Percentiles rank a stretch among this genome's conserved stretches.
phyloP scores from a whole-genome alignment of 768 basidiomycete species.

The Pleurotus citrinopileatus region DNA sequence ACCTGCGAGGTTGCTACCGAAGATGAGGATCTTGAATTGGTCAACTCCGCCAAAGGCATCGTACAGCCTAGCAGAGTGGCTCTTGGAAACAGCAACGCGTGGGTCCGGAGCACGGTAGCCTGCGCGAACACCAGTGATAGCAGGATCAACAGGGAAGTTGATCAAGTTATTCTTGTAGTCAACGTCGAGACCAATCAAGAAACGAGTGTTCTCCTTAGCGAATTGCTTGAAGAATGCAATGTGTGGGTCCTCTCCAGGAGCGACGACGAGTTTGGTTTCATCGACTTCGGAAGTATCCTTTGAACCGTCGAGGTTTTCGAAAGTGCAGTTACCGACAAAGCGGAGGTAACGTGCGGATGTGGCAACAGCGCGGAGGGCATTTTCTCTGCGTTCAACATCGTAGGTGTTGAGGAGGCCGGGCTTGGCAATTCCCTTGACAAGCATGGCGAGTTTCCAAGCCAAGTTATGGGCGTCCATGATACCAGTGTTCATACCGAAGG shows the following conservation, averaged over 20 bases:
- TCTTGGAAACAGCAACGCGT: conserved; percentile 1
- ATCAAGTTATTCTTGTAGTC: conserved; percentile 10
- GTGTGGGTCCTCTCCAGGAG: conserved; percentile 10
- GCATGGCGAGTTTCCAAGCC: conserved; percentile 7
- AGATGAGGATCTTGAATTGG: conserved; percentile 11
- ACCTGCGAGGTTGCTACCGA: conserved; percentile 7
- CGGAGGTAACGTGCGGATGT: conserved; percentile 12
- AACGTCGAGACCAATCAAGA: conserved; percentile 11
- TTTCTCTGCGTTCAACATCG: conserved; percentile 1
- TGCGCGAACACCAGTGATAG: conserved; percentile 6
- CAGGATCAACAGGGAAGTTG: conserved; percentile 4
- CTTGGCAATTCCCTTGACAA: conserved; percentile 5
- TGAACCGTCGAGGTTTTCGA: conserved; percentile 11
- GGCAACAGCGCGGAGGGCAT: conserved; percentile 10
- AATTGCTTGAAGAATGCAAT: conserved; percentile 10
- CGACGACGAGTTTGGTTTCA: not conserved
- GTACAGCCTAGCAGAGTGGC: conserved; percentile 6
- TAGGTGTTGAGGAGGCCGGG: conserved; percentile 8
- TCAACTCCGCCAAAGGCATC: conserved; percentile 9
- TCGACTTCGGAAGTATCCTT: not conserved
- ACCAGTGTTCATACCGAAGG: conserved; percentile 10
- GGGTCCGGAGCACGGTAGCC: conserved; percentile 11
- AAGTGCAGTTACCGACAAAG: conserved; percentile 12
- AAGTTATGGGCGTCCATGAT: conserved; percentile 7
- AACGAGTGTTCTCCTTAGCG: conserved; percentile 10